Percentiles rank a stretch among this genome's conserved stretches.
Evolutionary conservation across 805 yeast genomes (phyloP).

Genomic region (Zygoascus tannicola): DNA sequence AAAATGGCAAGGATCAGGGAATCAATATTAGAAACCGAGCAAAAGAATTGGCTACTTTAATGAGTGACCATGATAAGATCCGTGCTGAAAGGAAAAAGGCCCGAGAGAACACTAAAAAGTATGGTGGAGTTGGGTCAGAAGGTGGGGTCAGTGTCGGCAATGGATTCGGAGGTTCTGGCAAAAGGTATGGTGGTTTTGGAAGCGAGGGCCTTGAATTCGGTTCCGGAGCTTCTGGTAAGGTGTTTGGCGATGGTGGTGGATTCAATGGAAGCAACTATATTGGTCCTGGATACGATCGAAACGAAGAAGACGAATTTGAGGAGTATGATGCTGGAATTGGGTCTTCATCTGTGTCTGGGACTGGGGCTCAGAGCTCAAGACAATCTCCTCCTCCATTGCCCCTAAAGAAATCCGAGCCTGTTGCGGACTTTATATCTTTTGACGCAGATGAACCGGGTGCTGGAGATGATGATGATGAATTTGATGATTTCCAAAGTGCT

Average conservation of each 20-base stretch:
- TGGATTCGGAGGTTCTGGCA: slow-evolving; percentile 27
- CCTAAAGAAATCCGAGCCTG: slow-evolving; percentile 10
- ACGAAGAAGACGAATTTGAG: slow-evolving; percentile 32
- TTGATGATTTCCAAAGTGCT: slow-evolving; percentile 58
- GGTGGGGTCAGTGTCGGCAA: slow-evolving; percentile 28
- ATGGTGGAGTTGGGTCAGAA: slow-evolving; percentile 56
- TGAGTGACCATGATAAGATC: slow-evolving; percentile 67
- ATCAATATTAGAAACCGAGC: slow-evolving; percentile 89
- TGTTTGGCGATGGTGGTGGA: slow-evolving; percentile 36
- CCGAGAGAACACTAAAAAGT: slow-evolving; percentile 74
- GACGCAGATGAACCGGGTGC: slow-evolving; percentile 19
- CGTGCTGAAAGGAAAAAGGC: slow-evolving; percentile 85
- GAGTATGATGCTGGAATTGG: slow-evolving; percentile 26
- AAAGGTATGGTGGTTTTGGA: slow-evolving; percentile 30
- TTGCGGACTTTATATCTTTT: slow-evolving; percentile 19
- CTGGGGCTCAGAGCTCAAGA: slow-evolving; percentile 4
- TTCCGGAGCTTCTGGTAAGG: slow-evolving; percentile 28
- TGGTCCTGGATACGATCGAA: slow-evolving; percentile 23
- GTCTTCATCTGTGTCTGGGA: slow-evolving; percentile 6
- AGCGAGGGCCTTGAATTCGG: slow-evolving; percentile 26
- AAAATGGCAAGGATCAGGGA: slow-evolving; percentile 93
- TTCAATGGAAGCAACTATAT: slow-evolving; percentile 27
- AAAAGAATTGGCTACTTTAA: slow-evolving; percentile 57
- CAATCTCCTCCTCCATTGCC: slow-evolving; percentile 9
- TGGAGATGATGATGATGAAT: slow-evolving; percentile 47